Evolutionary conservation across 495 filamentous ascomycete genomes (phyloP).

Genomic region (Aspergillus avenaceus): DNA sequence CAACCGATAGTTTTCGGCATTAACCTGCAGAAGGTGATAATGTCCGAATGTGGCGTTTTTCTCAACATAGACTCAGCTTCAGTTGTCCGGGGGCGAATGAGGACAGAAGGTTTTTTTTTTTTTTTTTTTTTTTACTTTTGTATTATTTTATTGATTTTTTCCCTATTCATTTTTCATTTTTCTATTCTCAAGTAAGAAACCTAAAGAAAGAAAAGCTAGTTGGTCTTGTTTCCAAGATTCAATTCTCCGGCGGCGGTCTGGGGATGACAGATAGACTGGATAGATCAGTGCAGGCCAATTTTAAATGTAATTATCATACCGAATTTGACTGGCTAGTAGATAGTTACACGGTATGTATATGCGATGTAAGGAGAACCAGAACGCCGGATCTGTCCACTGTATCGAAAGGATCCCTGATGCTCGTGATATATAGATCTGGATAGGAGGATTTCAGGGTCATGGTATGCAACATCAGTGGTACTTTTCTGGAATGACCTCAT

Average conservation of each 20-base stretch:
- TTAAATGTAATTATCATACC: background rate
- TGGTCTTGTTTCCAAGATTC: background rate
- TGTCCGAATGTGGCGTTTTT: background rate
- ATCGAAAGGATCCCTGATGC: background rate
- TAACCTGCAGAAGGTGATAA: background rate
- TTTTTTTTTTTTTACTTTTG: no score
- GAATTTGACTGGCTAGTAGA: background rate
- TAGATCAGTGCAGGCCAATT: slow-evolving; percentile 6
- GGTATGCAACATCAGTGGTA: background rate
- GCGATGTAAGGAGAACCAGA: slow-evolving; percentile 2
- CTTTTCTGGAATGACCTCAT: background rate
- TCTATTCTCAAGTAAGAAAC: no score
- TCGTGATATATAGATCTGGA: background rate
- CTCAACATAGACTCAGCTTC: background rate
- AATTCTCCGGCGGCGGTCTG: slow-evolving; percentile 10
- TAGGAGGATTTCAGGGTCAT: background rate
- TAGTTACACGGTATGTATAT: background rate
- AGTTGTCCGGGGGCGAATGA: background rate
- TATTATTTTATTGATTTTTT: no score
- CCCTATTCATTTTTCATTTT: no score
- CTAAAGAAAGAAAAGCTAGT: background rate
- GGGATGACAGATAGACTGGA: slow-evolving; percentile 15
- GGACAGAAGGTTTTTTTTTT: no score
- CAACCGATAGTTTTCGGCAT: background rate
- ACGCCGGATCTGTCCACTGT: slow-evolving; percentile 1